Conservation (phyloP, 2,329 filamentous ascomycete genomes). For the Drechmeria coniospora region DNA sequence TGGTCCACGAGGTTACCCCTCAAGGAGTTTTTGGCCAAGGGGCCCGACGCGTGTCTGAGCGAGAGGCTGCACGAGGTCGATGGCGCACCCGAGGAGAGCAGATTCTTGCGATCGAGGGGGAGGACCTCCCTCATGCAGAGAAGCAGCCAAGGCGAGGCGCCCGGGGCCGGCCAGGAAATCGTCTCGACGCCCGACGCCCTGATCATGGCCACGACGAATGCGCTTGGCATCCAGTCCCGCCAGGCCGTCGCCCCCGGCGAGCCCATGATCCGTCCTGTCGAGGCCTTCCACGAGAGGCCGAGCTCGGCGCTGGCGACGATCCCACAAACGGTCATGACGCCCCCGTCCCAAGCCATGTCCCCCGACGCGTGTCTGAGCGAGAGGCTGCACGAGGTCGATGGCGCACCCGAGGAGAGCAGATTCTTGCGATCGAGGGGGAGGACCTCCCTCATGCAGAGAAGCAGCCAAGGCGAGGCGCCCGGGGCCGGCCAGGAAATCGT, state of each 20-base stretch:
- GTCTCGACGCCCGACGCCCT: constrained; percentile 5
- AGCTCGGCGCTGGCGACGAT: not conserved
- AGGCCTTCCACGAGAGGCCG: constrained; percentile 4
- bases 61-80: constrained; percentile 32
- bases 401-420: constrained; percentile 13
- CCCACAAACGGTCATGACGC: constrained; percentile 5
- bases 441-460: constrained; percentile 10
- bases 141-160: constrained; percentile 1
- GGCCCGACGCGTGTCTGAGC: constrained; percentile 37
- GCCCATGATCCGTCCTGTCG: constrained; percentile 15
- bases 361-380: constrained; percentile 35
- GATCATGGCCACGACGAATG: constrained; percentile 14
- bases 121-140: constrained; percentile 11
- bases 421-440: constrained; percentile 15
- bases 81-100: constrained; percentile 13
- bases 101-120: constrained; percentile 14
- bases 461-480: constrained; percentile 1
- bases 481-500: too few species aligned
- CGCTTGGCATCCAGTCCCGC: constrained; percentile 15
- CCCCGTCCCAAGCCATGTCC: constrained; percentile 12
- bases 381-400: constrained; percentile 27
- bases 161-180: too few species aligned
- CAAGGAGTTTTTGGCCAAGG: constrained; percentile 37
- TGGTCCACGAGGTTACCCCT: constrained; percentile 37
- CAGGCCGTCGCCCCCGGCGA: constrained; percentile 12